These are phyloP conservation scores for Arthroderma sp. DNA, from an alignment of 2,329 filamentous ascomycete species.

Conservation along the genomic window DNA sequence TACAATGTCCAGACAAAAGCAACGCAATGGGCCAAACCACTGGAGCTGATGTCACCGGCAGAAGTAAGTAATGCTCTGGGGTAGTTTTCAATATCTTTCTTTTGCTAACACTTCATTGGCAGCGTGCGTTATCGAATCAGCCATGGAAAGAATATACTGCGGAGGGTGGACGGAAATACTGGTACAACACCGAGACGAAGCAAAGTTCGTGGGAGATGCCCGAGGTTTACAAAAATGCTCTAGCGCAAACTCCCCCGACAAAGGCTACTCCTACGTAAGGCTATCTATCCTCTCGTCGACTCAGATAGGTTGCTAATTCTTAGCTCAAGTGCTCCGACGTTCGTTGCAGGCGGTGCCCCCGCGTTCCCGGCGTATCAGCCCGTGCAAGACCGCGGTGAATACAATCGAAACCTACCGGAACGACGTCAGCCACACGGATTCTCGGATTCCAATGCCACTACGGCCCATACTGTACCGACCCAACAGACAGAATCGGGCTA, in stretches of 20 bases:
- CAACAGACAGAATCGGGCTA: conserved; percentile 59
- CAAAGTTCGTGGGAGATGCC: conserved; percentile 94
- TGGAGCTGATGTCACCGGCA: conserved; percentile 69
- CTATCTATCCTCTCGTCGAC: neutral
- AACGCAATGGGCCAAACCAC: conserved; percentile 90
- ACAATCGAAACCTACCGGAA: conserved; percentile 33
- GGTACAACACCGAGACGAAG: conserved; percentile 85
- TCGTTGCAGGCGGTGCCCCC: conserved; percentile 45
- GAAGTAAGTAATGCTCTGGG: conserved; percentile 45
- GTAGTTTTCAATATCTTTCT: conserved; percentile 7
- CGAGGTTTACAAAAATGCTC: conserved; percentile 61
- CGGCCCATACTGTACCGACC: conserved; percentile 23
- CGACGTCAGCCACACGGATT: conserved; percentile 34
- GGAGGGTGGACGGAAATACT: conserved; percentile 80
- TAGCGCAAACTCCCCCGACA: conserved; percentile 43
- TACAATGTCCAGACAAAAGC: conserved; percentile 75
- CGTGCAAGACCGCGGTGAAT: conserved; percentile 36
- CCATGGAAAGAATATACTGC: conserved; percentile 90
- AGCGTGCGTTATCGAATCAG: conserved; percentile 69
- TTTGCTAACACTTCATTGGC: conserved; percentile 10
- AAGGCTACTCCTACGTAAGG: conserved; percentile 36
- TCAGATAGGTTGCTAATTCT: neutral
- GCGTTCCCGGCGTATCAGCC: conserved; percentile 24
- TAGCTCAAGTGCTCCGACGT: conserved; percentile 33
- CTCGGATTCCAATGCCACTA: conserved; percentile 29